Evolutionary conservation across 768 basidiomycete genomes (phyloP).

Genomic region (Chalciporus piperatus): DNA sequence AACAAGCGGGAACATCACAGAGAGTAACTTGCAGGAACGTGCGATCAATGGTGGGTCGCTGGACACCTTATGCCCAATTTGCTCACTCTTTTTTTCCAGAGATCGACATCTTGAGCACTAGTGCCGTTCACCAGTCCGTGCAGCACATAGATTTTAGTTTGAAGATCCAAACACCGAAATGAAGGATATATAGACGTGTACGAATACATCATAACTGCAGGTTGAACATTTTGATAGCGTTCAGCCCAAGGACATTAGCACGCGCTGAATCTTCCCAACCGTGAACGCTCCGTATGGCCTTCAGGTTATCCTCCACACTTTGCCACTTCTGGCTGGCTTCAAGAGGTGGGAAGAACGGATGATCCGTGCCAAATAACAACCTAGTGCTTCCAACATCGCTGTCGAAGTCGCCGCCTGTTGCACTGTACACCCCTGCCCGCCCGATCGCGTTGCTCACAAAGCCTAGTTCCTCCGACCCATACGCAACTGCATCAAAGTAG

Average conservation of each 20-base stretch:
- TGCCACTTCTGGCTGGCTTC: slow-evolving; percentile 67
- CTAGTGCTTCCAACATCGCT: slow-evolving; percentile 47
- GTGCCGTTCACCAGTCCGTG: slow-evolving; percentile 86
- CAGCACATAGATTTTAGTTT: slow-evolving; percentile 96
- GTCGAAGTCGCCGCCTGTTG: slow-evolving; percentile 29
- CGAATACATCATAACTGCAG: slow-evolving; percentile 30
- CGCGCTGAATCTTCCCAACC: slow-evolving; percentile 51
- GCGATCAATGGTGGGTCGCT: slow-evolving; percentile 70
- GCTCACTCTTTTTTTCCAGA: slow-evolving; percentile 45
- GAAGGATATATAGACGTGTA: slow-evolving; percentile 12
- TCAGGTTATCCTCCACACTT: slow-evolving; percentile 82
- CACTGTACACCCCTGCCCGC: slow-evolving; percentile 52
- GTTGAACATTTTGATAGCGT: slow-evolving; percentile 71
- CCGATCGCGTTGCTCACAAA: slow-evolving; percentile 72
- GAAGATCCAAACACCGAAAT: slow-evolving; percentile 78
- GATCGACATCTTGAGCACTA: slow-evolving; percentile 93
- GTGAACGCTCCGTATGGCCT: slow-evolving; percentile 56
- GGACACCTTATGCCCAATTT: background rate
- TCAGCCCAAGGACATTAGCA: slow-evolving; percentile 64
- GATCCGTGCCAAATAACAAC: slow-evolving; percentile 84
- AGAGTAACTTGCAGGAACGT: slow-evolving; percentile 74
- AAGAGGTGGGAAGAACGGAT: slow-evolving; percentile 89
- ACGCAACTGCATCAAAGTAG: slow-evolving; percentile 85
- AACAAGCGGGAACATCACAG: slow-evolving; percentile 93
- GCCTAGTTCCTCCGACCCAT: slow-evolving; percentile 80